Evolutionary conservation across 352 stramenopile species (phyloP).

Genomic region (Globisporangium viniferum): DNA sequence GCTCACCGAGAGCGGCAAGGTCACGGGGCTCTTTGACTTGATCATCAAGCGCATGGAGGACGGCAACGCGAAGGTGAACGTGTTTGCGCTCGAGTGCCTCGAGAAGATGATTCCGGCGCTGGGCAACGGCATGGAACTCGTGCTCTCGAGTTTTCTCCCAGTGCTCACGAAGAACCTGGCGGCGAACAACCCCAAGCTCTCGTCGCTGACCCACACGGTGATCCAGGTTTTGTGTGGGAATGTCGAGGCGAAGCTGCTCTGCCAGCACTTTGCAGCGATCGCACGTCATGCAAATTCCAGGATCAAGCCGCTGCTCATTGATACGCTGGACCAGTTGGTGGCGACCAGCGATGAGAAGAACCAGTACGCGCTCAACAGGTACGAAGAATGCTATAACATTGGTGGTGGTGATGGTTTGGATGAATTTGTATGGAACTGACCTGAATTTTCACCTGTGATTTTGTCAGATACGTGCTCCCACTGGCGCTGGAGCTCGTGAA

Average conservation of each 20-base stretch:
- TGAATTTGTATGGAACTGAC: background rate
- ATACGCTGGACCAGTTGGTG: constrained; percentile 44
- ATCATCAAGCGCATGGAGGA: constrained; percentile 73
- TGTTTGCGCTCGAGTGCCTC: constrained; percentile 57
- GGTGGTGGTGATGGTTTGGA: background rate
- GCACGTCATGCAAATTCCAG: constrained; percentile 51
- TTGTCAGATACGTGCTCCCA: constrained; percentile 56
- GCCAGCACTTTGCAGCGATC: constrained; percentile 50
- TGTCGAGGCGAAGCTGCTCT: constrained; percentile 49
- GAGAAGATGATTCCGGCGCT: constrained; percentile 45
- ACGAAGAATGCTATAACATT: background rate
- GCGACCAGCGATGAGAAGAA: constrained; percentile 42
- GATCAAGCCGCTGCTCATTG: constrained; percentile 53
- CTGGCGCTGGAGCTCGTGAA: constrained; percentile 70
- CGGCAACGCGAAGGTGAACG: constrained; percentile 71
- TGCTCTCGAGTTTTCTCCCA: constrained; percentile 53
- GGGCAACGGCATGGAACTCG: constrained; percentile 51
- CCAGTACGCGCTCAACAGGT: constrained; percentile 51
- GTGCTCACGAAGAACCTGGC: constrained; percentile 54
- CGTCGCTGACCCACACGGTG: constrained; percentile 32
- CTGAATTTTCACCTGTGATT: background rate
- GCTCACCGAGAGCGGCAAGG: constrained; percentile 39
- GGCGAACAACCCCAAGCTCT: constrained; percentile 51
- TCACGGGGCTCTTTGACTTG: constrained; percentile 62
- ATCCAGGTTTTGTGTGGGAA: constrained; percentile 44